These are phyloP conservation scores for Melocanna baccifera DNA, from an alignment of 176 grass and related monocot species.

Conservation along the genomic window DNA sequence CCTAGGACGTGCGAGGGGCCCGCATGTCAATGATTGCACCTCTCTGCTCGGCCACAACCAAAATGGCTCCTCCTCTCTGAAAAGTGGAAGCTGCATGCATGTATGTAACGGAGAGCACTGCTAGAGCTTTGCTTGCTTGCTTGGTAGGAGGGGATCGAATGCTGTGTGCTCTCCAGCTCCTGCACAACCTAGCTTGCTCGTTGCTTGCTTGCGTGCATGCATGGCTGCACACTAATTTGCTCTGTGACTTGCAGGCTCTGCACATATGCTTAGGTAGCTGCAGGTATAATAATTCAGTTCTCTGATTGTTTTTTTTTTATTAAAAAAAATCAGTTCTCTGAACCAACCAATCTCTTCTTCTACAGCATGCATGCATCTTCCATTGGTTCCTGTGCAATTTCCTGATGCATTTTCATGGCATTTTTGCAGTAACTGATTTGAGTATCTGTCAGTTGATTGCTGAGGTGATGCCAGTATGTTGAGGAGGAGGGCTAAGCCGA, in stretches of 20 bases:
- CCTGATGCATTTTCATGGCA: neutral
- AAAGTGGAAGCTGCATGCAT: neutral
- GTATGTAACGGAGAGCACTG: constrained; percentile 26
- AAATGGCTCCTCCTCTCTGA: neutral
- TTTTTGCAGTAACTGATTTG: neutral
- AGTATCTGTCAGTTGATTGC: neutral
- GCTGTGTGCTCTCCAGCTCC: neutral
- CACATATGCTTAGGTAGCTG: neutral
- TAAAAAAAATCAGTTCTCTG: neutral
- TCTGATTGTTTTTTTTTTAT: neutral
- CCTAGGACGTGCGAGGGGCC: neutral
- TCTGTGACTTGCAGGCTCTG: neutral
- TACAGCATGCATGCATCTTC: neutral
- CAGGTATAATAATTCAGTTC: neutral
- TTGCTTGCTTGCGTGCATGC: neutral
- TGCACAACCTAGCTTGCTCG: neutral
- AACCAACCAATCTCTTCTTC: neutral
- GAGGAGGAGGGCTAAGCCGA: constrained; percentile 43
- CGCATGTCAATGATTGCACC: constrained; percentile 8
- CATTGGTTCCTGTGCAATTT: neutral
- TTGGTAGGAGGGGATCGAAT: neutral
- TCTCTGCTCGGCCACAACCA: neutral
- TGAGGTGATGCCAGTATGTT: constrained; percentile 32
- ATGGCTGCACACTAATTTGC: neutral
- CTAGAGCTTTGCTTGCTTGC: neutral